These are phyloP conservation scores for Malbranchea zuffiana DNA, from an alignment of 2,329 filamentous ascomycete species.

Conservation along the genomic window DNA sequence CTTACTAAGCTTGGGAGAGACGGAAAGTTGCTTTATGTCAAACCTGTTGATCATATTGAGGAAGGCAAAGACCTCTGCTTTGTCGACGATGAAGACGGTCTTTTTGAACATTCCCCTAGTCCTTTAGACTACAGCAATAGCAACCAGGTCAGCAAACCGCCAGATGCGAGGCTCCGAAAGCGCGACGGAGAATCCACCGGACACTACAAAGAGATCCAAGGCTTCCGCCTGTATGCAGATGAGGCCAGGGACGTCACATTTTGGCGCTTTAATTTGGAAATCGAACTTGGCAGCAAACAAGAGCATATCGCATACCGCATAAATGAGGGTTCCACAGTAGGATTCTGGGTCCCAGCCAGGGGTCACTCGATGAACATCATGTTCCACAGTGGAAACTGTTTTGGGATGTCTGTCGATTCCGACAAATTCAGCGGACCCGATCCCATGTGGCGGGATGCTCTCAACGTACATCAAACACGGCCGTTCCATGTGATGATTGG, in stretches of 20 bases:
- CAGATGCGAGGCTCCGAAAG: conserved; percentile 37
- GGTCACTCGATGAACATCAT: conserved; percentile 93
- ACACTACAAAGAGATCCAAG: conserved; percentile 73
- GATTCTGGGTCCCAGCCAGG: conserved; percentile 85
- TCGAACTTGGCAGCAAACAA: conserved; percentile 69
- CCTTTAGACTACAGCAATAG: conserved; percentile 32
- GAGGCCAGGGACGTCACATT: conserved; percentile 81
- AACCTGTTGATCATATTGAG: conserved; percentile 75
- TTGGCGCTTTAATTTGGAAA: conserved; percentile 92
- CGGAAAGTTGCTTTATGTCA: conserved; percentile 77
- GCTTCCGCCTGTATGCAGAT: conserved; percentile 72
- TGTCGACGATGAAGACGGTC: conserved; percentile 66
- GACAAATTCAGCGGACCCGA: conserved; percentile 82
- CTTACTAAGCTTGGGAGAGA: conserved; percentile 75
- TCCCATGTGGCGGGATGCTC: conserved; percentile 89
- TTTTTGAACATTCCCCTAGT: conserved; percentile 59
- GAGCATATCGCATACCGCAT: conserved; percentile 90
- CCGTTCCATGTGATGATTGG: conserved; percentile 99
- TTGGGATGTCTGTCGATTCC: conserved; percentile 67
- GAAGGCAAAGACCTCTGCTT: conserved; percentile 67
- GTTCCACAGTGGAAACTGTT: conserved; percentile 97
- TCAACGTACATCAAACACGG: conserved; percentile 79
- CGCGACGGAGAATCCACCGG: conserved; percentile 68
- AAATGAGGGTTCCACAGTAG: conserved; percentile 76
- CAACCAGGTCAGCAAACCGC: conserved; percentile 31